Base-by-base conservation (phyloP, 805 yeast genomes). In the Cyberlindnera japonica region DNA sequence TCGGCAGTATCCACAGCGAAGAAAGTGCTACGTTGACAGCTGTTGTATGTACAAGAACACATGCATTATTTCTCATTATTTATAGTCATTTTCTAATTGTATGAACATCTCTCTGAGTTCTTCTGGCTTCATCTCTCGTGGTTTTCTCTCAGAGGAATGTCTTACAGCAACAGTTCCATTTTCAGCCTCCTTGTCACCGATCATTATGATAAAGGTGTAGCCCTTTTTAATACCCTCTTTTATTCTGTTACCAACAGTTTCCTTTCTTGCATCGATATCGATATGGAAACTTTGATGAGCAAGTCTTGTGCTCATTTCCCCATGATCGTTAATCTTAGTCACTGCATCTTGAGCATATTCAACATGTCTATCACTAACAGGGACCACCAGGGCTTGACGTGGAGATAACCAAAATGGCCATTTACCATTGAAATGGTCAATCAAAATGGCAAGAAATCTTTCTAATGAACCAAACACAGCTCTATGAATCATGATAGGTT, bases 371-470 rank as follows among this genome's bases (percentile, higher is more conserved):
- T 78, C 78, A 42, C 81, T 79, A 4, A 89, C 79, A 1, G 99
- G 97, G 6, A 93, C 71, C 3, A 93, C 71, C 28, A 84, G 71
- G 0, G 91, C 93, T 59, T 93, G 99, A 47, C 95, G 72, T 6
- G 98, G 97, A 48, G 83, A 87, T 32, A 93, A 58, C 99, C 99
- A 93, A 59, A 93, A 89, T 9, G 99, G 99, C 98, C 98, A 93
- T 51, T 82, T 81, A 0, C 98, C 99, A 41, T 77, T 76, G 59
- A 80, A 87, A 49, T 90, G 95, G 59, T 93, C 98, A 38, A 93
- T 79, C 45, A 93, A 67, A 44, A 93, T 75, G 2, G 98, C 96
- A 64, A 93, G 65, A 57, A 93, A 93, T 54, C 99, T 71, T 61
- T 93, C 99, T 8, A 93, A 71, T 0, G 97, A 89, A 0, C 99